Base-by-base conservation (phyloP, 345 rosid species). In the Hibiscus syriacus region DNA sequence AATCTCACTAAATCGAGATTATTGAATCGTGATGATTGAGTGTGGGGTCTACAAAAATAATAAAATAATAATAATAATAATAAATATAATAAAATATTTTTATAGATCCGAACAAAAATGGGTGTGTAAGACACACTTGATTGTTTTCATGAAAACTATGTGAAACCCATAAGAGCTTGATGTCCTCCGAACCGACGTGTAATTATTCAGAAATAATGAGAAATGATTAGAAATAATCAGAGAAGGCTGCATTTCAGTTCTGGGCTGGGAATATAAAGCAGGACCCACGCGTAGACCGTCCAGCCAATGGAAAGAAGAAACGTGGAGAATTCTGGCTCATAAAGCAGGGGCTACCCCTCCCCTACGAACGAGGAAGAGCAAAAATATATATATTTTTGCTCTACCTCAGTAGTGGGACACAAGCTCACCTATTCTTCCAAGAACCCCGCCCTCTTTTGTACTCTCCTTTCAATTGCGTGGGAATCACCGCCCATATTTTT, bases 121-220 rank as follows among this genome's bases (percentile, higher is more conserved):
- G n/a, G n/a, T n/a, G n/a, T n/a, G n/a, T n/a, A n/a, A n/a, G n/a
- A n/a, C n/a, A n/a, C n/a, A n/a, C n/a, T 39, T 9, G n/a, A n/a
- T 39, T 39, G 2, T 30, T 30, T 10, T n/a, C n/a, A n/a, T n/a
- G n/a, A 45, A 45, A 45, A 45, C 19, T 45, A 45, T 16, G 39
- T 13, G 59, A 36, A 55, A 19, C 19, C 59, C 59, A 55, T 19
- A 13, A 26, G 36, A 26, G 13, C 55, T 55, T 16, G 78, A 67
- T 53, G 70, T 72, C 80, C 82, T 76, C 79, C 74, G 82, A 73
- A 6, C 76, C 43, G 72, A 76, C 69, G 74, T 61, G 80, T 73
- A 80, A 67, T 75, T 75, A 29, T 75, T 72, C 43, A 10, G 45
- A 59, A 70, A 69, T 49, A 57, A 16, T 16, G 3, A 45, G 36